Evolutionary conservation across 805 yeast species (phyloP), one percentile per base, ranked within the genome.

Genomic region (Saturnispora ahearnii): DNA sequence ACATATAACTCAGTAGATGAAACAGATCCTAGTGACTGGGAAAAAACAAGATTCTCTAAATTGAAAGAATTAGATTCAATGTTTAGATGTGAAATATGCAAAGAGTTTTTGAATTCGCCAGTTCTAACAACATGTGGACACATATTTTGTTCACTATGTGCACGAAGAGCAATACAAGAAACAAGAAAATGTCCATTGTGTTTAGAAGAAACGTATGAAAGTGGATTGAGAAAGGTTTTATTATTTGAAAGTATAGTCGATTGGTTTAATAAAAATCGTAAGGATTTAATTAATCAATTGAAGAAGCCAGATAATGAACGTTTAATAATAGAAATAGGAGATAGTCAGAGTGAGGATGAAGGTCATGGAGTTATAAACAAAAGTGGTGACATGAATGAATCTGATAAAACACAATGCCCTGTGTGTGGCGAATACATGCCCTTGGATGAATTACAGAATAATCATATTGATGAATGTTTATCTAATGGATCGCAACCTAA

Each of bases 111-210:
- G 49, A 74, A 68, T 31, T 85, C 90, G 0, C 96, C 98, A 1
- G 87, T 87, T 34, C 67, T 84, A 41, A 86, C 96, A 0, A 76
- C 83, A 2, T 90, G 98, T 69, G 83, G 86, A 34, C 97, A 90
- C 63, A 82, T 90, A 0, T 90, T 88, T 63, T 90, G 98, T 65
- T 87, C 96, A 0, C 73, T 81, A 12, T 90, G 98, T 63, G 85
- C 90, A 29, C 72, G 96, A 51, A 77, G 84, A 53, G 79, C 83
- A 54, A 66, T 90, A 37, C 68, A 79, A n/a, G 65, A 65, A 36
- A 77, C 76, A 30, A 74, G 76, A 18, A 69, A 73, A 51, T 90
- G 97, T 60, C 96, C 97, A 0, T 66, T 86, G 46, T 90, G 97
- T 63, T 74, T 82, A 24, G 72, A 76, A 26, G 86, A 82, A 56